phyloP scores from a whole-genome alignment of 2,329 filamentous ascomycete genomes.

The Penicillium sp. region DNA sequence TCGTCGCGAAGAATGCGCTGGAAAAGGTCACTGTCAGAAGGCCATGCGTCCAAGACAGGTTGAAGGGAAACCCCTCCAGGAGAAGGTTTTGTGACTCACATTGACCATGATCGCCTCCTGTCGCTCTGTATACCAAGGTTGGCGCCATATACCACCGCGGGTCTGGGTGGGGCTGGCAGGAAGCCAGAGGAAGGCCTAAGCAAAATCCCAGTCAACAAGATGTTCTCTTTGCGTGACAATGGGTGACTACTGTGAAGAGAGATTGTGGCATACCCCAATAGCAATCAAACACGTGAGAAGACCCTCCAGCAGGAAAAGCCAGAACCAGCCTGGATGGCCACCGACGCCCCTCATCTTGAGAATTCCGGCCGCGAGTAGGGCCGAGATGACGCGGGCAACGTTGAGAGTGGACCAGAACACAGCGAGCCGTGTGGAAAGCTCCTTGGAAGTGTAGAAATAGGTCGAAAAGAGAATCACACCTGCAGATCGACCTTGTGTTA shows the following conservation, averaged over 20 bases:
- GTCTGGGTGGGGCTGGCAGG: conserved; percentile 59
- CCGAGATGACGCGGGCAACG: conserved; percentile 3
- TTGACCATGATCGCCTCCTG: conserved; percentile 64
- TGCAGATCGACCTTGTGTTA: not conserved
- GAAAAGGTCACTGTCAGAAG: not conserved
- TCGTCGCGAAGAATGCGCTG: conserved; percentile 47
- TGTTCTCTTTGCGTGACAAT: no score
- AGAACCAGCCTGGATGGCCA: conserved; percentile 6
- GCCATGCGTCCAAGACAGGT: no score
- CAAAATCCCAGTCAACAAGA: no score
- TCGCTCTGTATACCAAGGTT: conserved; percentile 56
- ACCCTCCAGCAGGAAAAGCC: conserved; percentile 7
- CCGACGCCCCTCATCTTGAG: conserved; percentile 5
- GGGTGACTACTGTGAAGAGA: no score
- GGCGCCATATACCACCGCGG: conserved; percentile 52
- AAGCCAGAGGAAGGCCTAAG: conserved; percentile 42
- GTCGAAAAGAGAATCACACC: conserved; percentile 1
- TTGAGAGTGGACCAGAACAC: conserved; percentile 5
- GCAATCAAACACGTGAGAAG: conserved; percentile 4
- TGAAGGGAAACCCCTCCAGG: no score
- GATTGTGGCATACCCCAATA: not conserved
- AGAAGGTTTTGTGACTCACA: not conserved
- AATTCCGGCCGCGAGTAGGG: conserved; percentile 6
- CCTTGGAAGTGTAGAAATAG: not conserved
- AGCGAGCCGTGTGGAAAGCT: conserved; percentile 1